Conservation (phyloP, 2,329 filamentous ascomycete genomes). For the Hypoxylon sp. region DNA sequence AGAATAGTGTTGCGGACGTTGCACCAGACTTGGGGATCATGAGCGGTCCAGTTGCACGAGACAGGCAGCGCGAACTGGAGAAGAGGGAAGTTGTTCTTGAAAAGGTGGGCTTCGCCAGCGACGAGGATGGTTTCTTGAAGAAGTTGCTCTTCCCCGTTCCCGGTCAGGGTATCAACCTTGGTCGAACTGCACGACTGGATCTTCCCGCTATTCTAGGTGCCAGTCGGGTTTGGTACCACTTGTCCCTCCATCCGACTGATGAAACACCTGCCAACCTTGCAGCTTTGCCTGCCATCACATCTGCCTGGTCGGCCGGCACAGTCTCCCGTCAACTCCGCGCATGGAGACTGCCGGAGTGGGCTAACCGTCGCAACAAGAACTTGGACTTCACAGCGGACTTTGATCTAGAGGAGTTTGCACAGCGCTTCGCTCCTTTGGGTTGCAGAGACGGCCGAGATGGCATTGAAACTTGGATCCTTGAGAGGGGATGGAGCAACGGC, state of each 20-base stretch:
- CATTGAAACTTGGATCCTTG: slow-evolving; percentile 92
- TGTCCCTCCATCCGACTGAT: slow-evolving; percentile 91
- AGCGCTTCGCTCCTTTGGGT: slow-evolving; percentile 83
- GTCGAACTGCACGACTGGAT: slow-evolving; percentile 82
- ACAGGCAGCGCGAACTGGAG: slow-evolving; percentile 83
- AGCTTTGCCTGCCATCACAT: slow-evolving; percentile 77
- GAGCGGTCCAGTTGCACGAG: slow-evolving; percentile 73
- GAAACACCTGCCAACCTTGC: slow-evolving; percentile 81
- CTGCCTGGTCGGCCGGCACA: slow-evolving; percentile 91
- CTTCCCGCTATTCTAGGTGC: slow-evolving; percentile 79
- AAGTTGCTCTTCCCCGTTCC: slow-evolving; percentile 82
- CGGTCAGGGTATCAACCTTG: slow-evolving; percentile 83
- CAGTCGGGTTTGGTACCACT: slow-evolving; percentile 94
- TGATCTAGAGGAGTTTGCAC: slow-evolving; percentile 89
- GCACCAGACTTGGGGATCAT: slow-evolving; percentile 83
- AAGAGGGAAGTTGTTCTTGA: slow-evolving; percentile 86
- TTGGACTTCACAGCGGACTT: slow-evolving; percentile 98
- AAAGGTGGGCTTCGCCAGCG: slow-evolving; percentile 84
- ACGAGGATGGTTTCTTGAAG: slow-evolving; percentile 84
- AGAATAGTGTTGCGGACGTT: slow-evolving; percentile 79
- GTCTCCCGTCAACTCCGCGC: slow-evolving; percentile 92
- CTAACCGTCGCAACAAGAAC: slow-evolving; percentile 88
- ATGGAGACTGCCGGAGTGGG: slow-evolving; percentile 96
- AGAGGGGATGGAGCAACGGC: slow-evolving; percentile 97
- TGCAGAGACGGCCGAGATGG: slow-evolving; percentile 92